Evolutionary conservation across 345 rosid species (phyloP).

Genomic region (Punica granatum): DNA sequence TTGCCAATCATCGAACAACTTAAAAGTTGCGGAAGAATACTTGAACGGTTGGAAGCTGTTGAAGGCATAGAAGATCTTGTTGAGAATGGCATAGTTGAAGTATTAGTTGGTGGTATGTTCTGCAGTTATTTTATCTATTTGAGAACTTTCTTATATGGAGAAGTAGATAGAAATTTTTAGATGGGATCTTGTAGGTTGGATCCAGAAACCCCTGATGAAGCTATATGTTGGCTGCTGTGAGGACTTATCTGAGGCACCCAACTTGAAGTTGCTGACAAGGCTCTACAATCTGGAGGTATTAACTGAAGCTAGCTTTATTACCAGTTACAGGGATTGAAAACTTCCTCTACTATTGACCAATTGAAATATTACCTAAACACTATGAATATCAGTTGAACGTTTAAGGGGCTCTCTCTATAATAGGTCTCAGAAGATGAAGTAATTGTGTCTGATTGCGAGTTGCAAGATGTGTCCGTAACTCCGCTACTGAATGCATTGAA

Average conservation of each 20-base stretch:
- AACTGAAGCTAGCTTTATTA: conserved; percentile 2
- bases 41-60: conserved; percentile 38
- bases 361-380: neutral
- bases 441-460: conserved; percentile 62
- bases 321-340: neutral
- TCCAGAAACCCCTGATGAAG: conserved; percentile 88
- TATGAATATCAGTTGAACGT: neutral
- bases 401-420: neutral
- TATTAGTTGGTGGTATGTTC: conserved; percentile 45
- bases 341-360: neutral
- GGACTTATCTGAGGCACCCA: conserved; percentile 59
- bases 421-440: conserved; percentile 91
- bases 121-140: neutral
- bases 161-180: neutral
- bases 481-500: conserved; percentile 74
- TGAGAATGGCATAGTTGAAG: conserved; percentile 49
- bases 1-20: conserved; percentile 76
- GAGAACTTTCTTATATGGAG: neutral
- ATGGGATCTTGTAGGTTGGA: conserved; percentile 57
- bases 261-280: conserved; percentile 70
- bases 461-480: conserved; percentile 84
- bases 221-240: conserved; percentile 73
- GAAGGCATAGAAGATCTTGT: conserved; percentile 29
- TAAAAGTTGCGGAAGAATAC: conserved; percentile 42
- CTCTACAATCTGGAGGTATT: conserved; percentile 80